phyloP scores from a whole-genome alignment of 1,284 basidiomycete species.

The Naganishia liquefaciens region DNA sequence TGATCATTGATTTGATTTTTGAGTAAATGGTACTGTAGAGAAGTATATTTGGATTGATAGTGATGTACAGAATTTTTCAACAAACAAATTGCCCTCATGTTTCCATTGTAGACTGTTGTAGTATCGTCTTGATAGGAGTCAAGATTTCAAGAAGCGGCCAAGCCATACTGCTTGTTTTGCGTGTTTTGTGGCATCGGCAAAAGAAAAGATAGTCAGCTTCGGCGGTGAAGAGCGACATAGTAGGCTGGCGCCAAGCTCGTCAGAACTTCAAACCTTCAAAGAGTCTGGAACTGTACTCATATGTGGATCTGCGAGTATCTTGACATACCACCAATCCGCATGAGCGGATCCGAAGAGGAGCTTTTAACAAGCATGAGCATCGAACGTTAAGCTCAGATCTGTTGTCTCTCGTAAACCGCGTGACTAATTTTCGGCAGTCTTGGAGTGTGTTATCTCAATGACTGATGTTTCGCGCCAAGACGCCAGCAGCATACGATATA shows the following conservation, averaged over 20 bases:
- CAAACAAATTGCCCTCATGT: not conserved
- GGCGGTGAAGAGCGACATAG: slow-evolving; percentile 50
- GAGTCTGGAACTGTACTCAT: slow-evolving; percentile 51
- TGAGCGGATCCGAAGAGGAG: slow-evolving; percentile 1
- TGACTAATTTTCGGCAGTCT: too few relatives aligned
- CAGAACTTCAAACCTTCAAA: slow-evolving; percentile 51
- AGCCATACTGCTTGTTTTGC: slow-evolving; percentile 55
- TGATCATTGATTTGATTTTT: not conserved
- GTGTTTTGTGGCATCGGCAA: slow-evolving; percentile 60
- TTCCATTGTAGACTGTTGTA: slow-evolving; percentile 20
- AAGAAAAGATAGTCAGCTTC: slow-evolving; percentile 57
- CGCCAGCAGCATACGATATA: too few relatives aligned
- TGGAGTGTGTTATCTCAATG: too few relatives aligned
- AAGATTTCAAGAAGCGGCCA: slow-evolving; percentile 39
- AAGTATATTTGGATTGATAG: not conserved
- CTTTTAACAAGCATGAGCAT: slow-evolving; percentile 44
- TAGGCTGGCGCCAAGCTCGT: slow-evolving; percentile 52
- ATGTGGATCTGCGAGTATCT: slow-evolving; percentile 43
- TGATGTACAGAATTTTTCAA: not conserved
- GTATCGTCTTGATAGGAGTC: not conserved
- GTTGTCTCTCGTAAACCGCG: not conserved
- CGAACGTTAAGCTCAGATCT: slow-evolving; percentile 30
- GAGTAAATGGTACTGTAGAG: not conserved
- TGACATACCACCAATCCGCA: slow-evolving; percentile 19
- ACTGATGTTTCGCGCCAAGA: too few relatives aligned